Evolutionary conservation across 1,284 basidiomycete species (phyloP).

Genomic region (Puccinia polysora): DNA sequence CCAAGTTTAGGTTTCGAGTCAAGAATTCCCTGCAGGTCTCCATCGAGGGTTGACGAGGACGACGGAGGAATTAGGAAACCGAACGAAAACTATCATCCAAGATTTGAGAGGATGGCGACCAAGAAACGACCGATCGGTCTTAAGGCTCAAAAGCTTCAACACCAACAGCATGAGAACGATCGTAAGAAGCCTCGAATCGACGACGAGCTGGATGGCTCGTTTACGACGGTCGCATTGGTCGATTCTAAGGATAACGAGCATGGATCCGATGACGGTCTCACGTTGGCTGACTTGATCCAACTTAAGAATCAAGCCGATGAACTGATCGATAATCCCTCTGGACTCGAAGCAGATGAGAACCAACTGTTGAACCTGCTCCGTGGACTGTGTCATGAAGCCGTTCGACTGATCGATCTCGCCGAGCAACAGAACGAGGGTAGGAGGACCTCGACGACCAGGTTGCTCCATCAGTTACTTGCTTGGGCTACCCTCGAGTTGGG

Average conservation of each 20-base stretch:
- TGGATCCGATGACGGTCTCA: neutral
- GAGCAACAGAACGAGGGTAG: neutral
- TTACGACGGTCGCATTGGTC: slow-evolving; percentile 7
- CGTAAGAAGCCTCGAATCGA: slow-evolving; percentile 5
- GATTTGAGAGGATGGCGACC: slow-evolving; percentile 1
- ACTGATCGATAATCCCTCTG: slow-evolving; percentile 21
- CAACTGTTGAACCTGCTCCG: slow-evolving; percentile 25
- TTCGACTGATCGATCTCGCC: slow-evolving; percentile 12
- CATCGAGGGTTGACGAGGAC: no score
- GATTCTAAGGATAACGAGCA: neutral
- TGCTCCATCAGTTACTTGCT: slow-evolving; percentile 13
- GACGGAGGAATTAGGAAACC: no score
- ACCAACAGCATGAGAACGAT: slow-evolving; percentile 1
- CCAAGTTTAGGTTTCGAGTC: no score
- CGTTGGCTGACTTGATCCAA: slow-evolving; percentile 8
- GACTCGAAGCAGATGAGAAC: slow-evolving; percentile 5
- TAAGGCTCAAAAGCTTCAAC: slow-evolving; percentile 16
- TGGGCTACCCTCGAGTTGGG: slow-evolving; percentile 20
- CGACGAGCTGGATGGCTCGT: neutral
- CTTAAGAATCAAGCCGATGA: slow-evolving; percentile 19
- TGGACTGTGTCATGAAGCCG: slow-evolving; percentile 17
- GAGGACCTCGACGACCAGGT: no score
- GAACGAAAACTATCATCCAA: no score
- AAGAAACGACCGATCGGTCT: slow-evolving; percentile 25
- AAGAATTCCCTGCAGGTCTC: no score